Conservation (phyloP, 2,329 filamentous ascomycete species). For the Phyllosticta citrichinensis region DNA sequence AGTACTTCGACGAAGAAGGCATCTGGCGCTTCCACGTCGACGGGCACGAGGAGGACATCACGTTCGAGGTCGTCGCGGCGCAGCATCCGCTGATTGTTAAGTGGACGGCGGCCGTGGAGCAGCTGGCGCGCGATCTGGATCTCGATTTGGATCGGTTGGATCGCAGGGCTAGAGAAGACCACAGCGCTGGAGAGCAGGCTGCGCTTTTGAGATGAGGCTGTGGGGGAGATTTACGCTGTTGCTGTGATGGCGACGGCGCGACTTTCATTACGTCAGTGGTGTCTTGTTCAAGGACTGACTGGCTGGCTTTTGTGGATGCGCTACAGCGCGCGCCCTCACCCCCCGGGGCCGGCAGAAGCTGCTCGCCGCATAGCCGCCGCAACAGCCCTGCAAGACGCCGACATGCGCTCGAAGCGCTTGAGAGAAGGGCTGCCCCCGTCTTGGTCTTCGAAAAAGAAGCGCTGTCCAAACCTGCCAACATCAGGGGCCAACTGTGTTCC, state of each 20-base stretch:
- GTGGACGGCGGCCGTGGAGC: slow-evolving; percentile 45
- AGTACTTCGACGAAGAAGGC: slow-evolving; percentile 62
- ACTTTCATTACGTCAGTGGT: not conserved
- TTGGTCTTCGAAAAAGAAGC: too few relatives aligned
- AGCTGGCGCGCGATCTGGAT: slow-evolving; percentile 32
- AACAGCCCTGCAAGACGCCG: too few relatives aligned
- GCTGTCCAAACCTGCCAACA: too few relatives aligned
- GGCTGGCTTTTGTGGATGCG: too few relatives aligned
- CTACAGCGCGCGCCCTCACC: too few relatives aligned
- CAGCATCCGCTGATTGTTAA: slow-evolving; percentile 57
- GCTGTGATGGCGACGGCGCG: not conserved
- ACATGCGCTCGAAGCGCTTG: too few relatives aligned
- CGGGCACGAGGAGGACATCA: slow-evolving; percentile 27
- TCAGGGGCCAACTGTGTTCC: too few relatives aligned
- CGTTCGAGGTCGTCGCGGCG: slow-evolving; percentile 41
- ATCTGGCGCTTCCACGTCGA: slow-evolving; percentile 57
- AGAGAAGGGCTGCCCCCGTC: too few relatives aligned
- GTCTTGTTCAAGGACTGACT: too few relatives aligned
- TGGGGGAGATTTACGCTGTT: not conserved
- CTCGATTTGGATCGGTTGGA: slow-evolving; percentile 20
- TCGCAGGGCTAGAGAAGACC: not conserved
- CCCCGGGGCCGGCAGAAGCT: too few relatives aligned
- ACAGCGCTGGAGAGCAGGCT: not conserved
- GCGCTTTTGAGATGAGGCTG: not conserved
- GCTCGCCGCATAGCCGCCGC: too few relatives aligned